Evolutionary conservation across 225 moss, liverwort and hornwort genomes (phyloP), one percentile per base, ranked within the genome.

Genomic region (Pseudoscleropodium purum): DNA sequence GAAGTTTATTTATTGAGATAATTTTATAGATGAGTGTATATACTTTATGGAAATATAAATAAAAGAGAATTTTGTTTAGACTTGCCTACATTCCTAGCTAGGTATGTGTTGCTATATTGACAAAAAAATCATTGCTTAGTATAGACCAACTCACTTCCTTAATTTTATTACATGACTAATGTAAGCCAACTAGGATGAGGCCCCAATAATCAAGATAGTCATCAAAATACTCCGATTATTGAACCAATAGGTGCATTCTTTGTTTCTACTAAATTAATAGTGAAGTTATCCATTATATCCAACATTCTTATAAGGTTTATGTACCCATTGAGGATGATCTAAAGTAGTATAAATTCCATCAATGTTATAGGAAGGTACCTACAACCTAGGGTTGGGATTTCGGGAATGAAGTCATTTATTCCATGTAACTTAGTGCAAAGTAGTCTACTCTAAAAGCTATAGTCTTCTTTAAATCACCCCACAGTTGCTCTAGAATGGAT

Each of bases 71-170:
- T 27, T 16, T 73, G 3, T 43, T 43, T 3, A 57, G 27, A 29
- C 16, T 73, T 29, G 5, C 10, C 29, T 73, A 73, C 29, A 16
- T 1, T 73, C 9, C 0, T 3, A 5, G 0, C 0, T 3, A 5
- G 0, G 5, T 26, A 3, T 1, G 1, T 25, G 14, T 5, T 39
- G 5, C 4, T 6, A 14, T n/a, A 23, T 23, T 5, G 5, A 67
- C 4, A 69, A 69, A 69, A 39, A 70, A 70, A 39, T 4, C 7
- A 24, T 0, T 73, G 2, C 0, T 43, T 0, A 43, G 0, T 72
- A 1, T 2, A 43, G 1, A 21, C 12, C 13, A 72, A 72, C 0
- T 4, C 1, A 15, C 13, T 13, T 24, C 1, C 2, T n/a, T 9
- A n/a, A 17, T 23, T n/a, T 12, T 7, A 24, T n/a, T 69, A 23